Evolutionary conservation across 805 yeast species (phyloP), one percentile per base, ranked within the genome.

Genomic region (Pichia heedii): DNA sequence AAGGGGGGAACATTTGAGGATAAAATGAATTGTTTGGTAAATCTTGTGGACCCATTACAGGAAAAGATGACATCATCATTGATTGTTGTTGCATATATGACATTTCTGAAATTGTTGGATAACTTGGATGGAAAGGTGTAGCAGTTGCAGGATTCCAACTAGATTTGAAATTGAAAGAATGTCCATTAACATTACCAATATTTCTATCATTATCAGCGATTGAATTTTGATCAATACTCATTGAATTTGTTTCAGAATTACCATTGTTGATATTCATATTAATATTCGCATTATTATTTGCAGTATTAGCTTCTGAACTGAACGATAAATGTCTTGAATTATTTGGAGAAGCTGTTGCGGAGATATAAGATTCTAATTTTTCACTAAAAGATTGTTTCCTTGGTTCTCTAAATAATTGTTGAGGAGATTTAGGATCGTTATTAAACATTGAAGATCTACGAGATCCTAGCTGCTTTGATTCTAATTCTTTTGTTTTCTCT

Each of bases 91-190:
- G 49, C 47, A 49, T 44, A 22, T 46, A 49, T 24, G 42, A 26
- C 24, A 49, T 34, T 18, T 49, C 52, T 12, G 37, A 36, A 34
- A 42, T 21, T 9, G 47, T 41, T 16, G 45, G 43, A 18, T 39
- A 42, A 16, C 40, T 44, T 33, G 85, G 84, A 13, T 74, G 74
- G 55, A 79, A 79, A 1, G 81, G 63, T 10, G 77, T 62, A 4
- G 83, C 79, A 18, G 79, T 64, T 7, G 81, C 83, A 0, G 84
- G 83, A 56, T 78, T 77, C 85, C 85, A 80, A 51, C 77, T 74
- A 52, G 66, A 72, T 36, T 54, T 56, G 11, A 52, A 49, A 18
- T 47, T 30, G 3, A 27, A 8, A 15, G 19, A 16, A 36, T 16
- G 9, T 10, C 39, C 39, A 11, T 26, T 16, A 11, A 39, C 30